Base-by-base conservation (phyloP, 2,329 filamentous ascomycete genomes). In the Fusarium euwallaceae region DNA sequence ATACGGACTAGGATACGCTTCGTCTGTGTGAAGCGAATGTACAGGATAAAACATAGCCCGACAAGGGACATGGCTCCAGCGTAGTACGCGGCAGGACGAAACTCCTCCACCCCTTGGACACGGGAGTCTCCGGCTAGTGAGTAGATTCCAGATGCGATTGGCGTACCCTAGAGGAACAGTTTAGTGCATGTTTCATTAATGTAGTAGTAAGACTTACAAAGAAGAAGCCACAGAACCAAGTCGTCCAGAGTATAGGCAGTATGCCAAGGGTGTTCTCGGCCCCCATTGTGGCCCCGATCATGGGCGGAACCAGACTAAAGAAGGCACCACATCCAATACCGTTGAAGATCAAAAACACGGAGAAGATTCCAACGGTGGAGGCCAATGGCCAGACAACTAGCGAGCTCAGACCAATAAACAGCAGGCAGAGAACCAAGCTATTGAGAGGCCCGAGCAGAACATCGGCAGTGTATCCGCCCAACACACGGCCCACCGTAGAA, bases 191-290 rank as follows among this genome's bases (percentile, higher is more conserved):
- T 27, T 39, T 41, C 34, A n/a, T 16, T 2, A 27, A 9, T 6
- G 4, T 16, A 27, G 10, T n/a, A 36, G 22, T 1, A 14, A 58
- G 34, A 69, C 74, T 43, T 45, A 81, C 79, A 3, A 81, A 79
- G 37, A 81, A 80, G 65, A 80, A 81, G 0, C 79, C 79, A 24
- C 70, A 79, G 14, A 80, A 80, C 79, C 79, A 81, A 0, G 77
- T 78, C 3, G 79, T 81, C 76, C 79, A 79, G 1, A 81, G 64
- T 4, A 81, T 78, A 0, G 79, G 79, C 0, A 81, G 56, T 2
- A 79, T 76, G 0, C 76, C 75, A 0, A 80, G 70, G 0, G 72
- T 74, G 6, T 77, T 78, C 36, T 77, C 75, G 4, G 56, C 29
- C 0, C 80, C 79, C 64, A 81, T 80, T 0, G 73, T 74, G 1